A percentile compares a stretch with the other conserved stretches of the same genome.
phyloP scores from a whole-genome alignment of 371 early-diverging fungal species.

The Mortierella sp. region DNA sequence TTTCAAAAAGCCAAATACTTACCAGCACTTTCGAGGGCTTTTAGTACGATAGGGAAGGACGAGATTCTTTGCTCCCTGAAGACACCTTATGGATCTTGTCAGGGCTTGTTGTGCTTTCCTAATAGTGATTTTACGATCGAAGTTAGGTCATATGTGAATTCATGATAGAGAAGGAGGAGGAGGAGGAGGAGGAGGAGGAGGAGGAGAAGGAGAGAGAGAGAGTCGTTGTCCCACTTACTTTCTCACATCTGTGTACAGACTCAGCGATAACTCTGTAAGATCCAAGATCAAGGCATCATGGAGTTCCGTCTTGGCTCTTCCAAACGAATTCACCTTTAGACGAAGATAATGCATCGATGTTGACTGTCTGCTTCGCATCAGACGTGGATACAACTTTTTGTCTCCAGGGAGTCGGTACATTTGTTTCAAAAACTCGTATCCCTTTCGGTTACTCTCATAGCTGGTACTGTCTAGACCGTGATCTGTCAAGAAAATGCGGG shows the following conservation, averaged over 20 bases:
- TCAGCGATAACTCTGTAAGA: constrained; percentile 71
- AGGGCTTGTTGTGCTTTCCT: constrained; percentile 72
- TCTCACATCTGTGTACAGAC: constrained; percentile 81
- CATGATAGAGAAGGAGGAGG: not conserved
- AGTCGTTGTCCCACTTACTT: constrained; percentile 50
- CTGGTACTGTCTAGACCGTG: constrained; percentile 70
- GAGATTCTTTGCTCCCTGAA: constrained; percentile 63
- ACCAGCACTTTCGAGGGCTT: constrained; percentile 62
- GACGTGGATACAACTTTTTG: constrained; percentile 36
- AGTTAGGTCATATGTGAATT: not conserved
- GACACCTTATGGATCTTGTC: constrained; percentile 62
- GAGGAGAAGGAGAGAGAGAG: not conserved
- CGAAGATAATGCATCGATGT: constrained; percentile 69
- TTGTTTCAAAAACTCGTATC: constrained; percentile 71
- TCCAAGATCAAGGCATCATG: constrained; percentile 65
- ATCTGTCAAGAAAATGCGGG: constrained; percentile 67
- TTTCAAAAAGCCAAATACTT: constrained; percentile 16
- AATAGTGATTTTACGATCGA: not conserved
- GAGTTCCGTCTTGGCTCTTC: constrained; percentile 55
- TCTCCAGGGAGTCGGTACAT: constrained; percentile 57
- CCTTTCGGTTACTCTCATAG: constrained; percentile 60
- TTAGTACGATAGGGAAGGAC: constrained; percentile 68
- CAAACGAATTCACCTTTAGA: constrained; percentile 67
- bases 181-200: not conserved
- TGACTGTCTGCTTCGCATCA: constrained; percentile 55